A percentile compares a stretch with the other conserved stretches of the same genome.
These are phyloP conservation scores for Alternaria hordeiaustralica DNA, from an alignment of 2,329 filamentous ascomycete species.

Conservation along the genomic window DNA sequence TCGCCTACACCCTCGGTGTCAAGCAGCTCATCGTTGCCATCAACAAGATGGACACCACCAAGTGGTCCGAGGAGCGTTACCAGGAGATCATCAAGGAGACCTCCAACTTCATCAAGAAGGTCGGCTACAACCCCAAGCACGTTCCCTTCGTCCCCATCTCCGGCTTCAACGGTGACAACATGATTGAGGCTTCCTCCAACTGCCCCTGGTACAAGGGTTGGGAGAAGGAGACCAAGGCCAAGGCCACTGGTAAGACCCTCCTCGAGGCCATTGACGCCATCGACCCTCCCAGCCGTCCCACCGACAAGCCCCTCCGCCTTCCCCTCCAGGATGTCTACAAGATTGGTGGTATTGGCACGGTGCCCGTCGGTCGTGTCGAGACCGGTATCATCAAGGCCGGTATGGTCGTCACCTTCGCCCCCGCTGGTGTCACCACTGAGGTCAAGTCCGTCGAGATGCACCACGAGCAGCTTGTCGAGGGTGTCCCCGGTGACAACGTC, in stretches of 20 bases:
- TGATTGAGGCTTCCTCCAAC: constrained; percentile 88
- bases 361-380: constrained; percentile 99
- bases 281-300: constrained; percentile 88
- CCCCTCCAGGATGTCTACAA: constrained; percentile 99
- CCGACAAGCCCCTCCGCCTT: constrained; percentile 99
- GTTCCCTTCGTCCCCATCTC: constrained; percentile 99
- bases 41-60: constrained; percentile 99
- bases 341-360: constrained; percentile 99
- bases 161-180: constrained; percentile 99
- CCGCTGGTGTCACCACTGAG: constrained; percentile 99
- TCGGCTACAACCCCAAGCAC: constrained; percentile 99
- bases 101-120: constrained; percentile 99
- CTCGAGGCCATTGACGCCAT: constrained; percentile 98
- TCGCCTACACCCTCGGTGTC: constrained; percentile 99
- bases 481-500: constrained; percentile 99
- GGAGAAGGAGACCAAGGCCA: constrained; percentile 97
- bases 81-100: constrained; percentile 99
- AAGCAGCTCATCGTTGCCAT: constrained; percentile 99
- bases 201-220: constrained; percentile 99
- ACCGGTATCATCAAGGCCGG: constrained; percentile 87
- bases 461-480: constrained; percentile 97
- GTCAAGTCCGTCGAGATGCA: constrained; percentile 99
- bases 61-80: constrained; percentile 97
- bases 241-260: constrained; percentile 93
- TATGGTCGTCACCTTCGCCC: constrained; percentile 98